Evolutionary conservation across 2,329 filamentous ascomycete species (phyloP).

Genomic region (Arthroderma sp.): DNA sequence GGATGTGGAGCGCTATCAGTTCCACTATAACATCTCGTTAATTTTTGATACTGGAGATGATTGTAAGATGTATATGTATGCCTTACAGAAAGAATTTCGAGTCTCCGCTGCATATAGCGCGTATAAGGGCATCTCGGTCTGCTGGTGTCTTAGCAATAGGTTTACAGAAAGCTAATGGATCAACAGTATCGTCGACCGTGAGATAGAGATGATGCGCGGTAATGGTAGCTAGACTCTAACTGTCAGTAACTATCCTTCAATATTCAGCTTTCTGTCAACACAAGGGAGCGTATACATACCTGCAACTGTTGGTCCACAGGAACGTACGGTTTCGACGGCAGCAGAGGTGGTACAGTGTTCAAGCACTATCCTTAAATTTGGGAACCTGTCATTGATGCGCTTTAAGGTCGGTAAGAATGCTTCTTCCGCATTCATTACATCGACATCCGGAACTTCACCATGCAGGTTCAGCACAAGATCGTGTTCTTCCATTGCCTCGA

Average conservation of each 20-base stretch:
- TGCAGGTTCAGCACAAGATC: slow-evolving; percentile 85
- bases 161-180: slow-evolving; percentile 71
- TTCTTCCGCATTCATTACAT: slow-evolving; percentile 57
- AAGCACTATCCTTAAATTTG: slow-evolving; percentile 43
- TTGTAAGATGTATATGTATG: not conserved
- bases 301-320: slow-evolving; percentile 65
- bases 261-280: not conserved
- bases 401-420: slow-evolving; percentile 70
- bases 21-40: slow-evolving; percentile 15
- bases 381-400: slow-evolving; percentile 62
- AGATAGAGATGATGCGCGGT: slow-evolving; percentile 79
- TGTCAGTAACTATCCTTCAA: not conserved
- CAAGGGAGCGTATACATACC: slow-evolving; percentile 14
- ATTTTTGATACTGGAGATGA: not conserved
- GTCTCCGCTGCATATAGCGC: slow-evolving; percentile 43
- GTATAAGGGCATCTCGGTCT: slow-evolving; percentile 60
- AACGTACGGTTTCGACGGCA: slow-evolving; percentile 63
- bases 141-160: slow-evolving; percentile 60
- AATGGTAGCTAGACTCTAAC: slow-evolving; percentile 45
- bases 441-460: slow-evolving; percentile 62
- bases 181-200: slow-evolving; percentile 59
- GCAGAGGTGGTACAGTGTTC: slow-evolving; percentile 84
- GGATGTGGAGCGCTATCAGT: slow-evolving; percentile 62
- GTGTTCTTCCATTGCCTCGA: slow-evolving; percentile 77
- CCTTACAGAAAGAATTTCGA: slow-evolving; percentile 49